Conservation (phyloP, 768 basidiomycete genomes). For the Psilocybe tampanensis region DNA sequence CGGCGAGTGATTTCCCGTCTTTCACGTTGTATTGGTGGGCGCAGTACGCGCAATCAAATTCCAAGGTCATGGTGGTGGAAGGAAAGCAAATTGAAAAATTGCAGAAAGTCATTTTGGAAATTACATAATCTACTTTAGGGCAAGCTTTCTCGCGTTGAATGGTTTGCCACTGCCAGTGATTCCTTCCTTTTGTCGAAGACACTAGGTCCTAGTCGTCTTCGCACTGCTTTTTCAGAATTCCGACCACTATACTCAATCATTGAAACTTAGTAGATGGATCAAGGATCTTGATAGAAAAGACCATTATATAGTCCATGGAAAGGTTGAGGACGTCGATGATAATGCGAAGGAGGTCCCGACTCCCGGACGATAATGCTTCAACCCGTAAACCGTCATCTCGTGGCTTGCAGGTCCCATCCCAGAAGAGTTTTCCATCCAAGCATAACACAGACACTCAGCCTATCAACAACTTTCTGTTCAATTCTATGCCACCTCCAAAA, state of each 20-base stretch:
- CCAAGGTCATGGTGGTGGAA: too few species aligned
- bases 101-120: too few species aligned
- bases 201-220: constrained; percentile 22
- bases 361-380: constrained; percentile 12
- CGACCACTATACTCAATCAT: constrained; percentile 10
- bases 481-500: constrained; percentile 29
- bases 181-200: constrained; percentile 11
- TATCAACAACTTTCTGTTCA: constrained; percentile 14
- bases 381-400: constrained; percentile 15
- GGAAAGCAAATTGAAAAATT: too few species aligned
- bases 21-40: too few species aligned
- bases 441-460: constrained; percentile 12
- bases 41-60: too few species aligned
- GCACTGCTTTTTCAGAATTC: constrained; percentile 12
- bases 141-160: too few species aligned
- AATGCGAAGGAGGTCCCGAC: constrained; percentile 18
- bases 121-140: too few species aligned
- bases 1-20: too few species aligned
- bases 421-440: too few species aligned
- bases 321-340: constrained; percentile 33
- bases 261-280: constrained; percentile 26
- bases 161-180: too few species aligned
- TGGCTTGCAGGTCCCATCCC: constrained; percentile 8
- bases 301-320: constrained; percentile 25
- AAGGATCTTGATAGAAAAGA: constrained; percentile 23